Base-by-base conservation (phyloP, 169 alveolate species). In the Cryptosporidium sp. region DNA sequence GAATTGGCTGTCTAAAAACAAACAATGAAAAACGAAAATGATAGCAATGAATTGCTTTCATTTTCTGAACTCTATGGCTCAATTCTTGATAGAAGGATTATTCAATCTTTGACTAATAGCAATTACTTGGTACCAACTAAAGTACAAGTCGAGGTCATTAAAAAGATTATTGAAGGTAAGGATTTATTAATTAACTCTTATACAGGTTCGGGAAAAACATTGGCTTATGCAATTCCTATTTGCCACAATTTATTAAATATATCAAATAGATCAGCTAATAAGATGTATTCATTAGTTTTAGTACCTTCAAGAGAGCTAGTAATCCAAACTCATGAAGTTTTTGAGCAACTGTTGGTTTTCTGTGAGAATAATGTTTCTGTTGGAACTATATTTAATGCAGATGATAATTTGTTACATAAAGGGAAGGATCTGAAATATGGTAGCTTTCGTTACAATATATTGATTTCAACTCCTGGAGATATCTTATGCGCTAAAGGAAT, bases 201-300 rank as follows among this genome's bases (percentile, higher is more conserved):
- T 39, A 80, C 89, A 2, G 89, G 89, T 18, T 80, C 89, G 16
- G 89, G 89, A 1, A 80, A 80, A 51, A 80, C 89, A 21, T 48
- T 80, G 18, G 89, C 89, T 21, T 80, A 62, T 62, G 75, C 75
- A 80, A 80, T 80, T 42, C 89, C 89, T 14, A 80, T 80, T 29
- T 80, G 89, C 52, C 89, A 80, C 10, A 61, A 44, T 44, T 65
- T 80, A 33, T 53, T 80, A 51, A 80, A 65, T 62, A 73, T 52
- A 58, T 7, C 56, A 29, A 44, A 80, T 33, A 72, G 18, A 23
- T 18, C 16, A 29, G 53, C 70, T n/a, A 62, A 37, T 80, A 80
- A 37, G 39, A 23, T 62, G 35, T 62, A 80, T 39, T 51, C 75
- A 26, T 48, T 80, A n/a, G 42, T 80, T 61, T 65, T 80, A 33